Base-by-base conservation (phyloP, 2,329 filamentous ascomycete genomes). In the Aureobasidium sp. region DNA sequence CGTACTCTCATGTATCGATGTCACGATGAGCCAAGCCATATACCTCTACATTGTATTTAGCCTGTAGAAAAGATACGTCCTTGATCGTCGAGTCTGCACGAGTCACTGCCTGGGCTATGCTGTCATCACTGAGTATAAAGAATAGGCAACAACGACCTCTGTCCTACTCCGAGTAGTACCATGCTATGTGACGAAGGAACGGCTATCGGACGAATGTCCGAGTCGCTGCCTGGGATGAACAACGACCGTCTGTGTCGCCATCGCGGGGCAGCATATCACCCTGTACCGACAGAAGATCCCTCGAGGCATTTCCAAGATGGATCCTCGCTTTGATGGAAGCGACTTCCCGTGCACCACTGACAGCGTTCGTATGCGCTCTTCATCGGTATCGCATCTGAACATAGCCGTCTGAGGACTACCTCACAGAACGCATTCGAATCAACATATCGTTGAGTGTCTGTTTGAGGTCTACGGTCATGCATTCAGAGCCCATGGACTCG, bases 51-150 rank as follows among this genome's bases (percentile, higher is more conserved):
- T 36, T 11, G 18, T 15, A 25, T 45, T 45, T 59, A 59, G 40
- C 20, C 55, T 59, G 25, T 56, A n/a, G 38, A 36, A 23, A 4
- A n/a, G 54, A 18, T 8, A 31, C 25, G 15, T 56, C 25, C 40
- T n/a, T 43, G 25, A 43, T 56, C 16, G 27, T 42, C 20, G 18
- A 10, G n/a, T 20, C n/a, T 38, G 38, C 31, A n/a, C 20, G 33
- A 31, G 54, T n/a, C 55, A 59, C 42, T 40, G 29, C 23, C 25
- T 42, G 20, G 36, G 55, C 40, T 40, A 47, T 59, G 42, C 55
- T 47, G 42, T 47, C 55, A 59, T 59, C 42, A 36, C 27, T n/a
- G 25, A 47, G 18, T 58, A 5, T 27, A 20, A 27, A 36, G 31
- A 47, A 27, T 29, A 25, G 42, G 55, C 42, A 47, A 23, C 27